Evolutionary conservation across 202 grass and related monocot genomes (phyloP), one percentile per base, ranked within the genome.

Genomic region (Hordeum pubiflorum): DNA sequence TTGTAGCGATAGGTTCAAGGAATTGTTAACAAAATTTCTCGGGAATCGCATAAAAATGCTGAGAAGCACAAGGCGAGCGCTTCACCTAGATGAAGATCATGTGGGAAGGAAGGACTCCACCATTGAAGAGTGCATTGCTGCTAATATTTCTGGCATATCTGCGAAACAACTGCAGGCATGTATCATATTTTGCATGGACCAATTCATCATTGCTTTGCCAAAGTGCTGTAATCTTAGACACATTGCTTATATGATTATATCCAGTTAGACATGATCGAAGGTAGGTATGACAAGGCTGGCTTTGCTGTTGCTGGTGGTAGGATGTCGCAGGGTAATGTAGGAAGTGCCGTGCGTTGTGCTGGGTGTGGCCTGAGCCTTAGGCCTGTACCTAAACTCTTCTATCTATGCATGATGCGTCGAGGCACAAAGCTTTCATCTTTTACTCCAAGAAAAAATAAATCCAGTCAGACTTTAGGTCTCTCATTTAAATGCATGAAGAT

Each of bases 91-190:
- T 76, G 91, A 86, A 80, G 76, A 81, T 86, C 65, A 52, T 87
- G 46, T 85, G 64, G 81, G 26, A 72, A 72, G 37, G 75, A 84
- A 79, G 78, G 23, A 83, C 48, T 82, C 58, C 48, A 84, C 75
- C 43, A 14, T 63, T 36, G 63, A 82, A 84, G 94, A 97, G 77
- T 70, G 10, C 55, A 52, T 92, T 82, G 86, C 89, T 83, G 89
- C 94, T 71, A 94, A 92, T 84, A 88, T 92, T 79, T 97, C 89
- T 89, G 94, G 94, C 61, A 92, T 97, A 80, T 89, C 88, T 85
- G 74, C 62, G 57, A 97, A 89, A 41, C 94, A 97, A 89, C 84
- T 97, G 15, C 63, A 97, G 94, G 94, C 94, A 74, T 74, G 82
- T 63, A 84, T 84, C 50, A 63, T 52, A 38, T 61, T 75, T 84